Evolutionary conservation across 305 asterid species (phyloP).

Genomic region (Solanum chacoense): DNA sequence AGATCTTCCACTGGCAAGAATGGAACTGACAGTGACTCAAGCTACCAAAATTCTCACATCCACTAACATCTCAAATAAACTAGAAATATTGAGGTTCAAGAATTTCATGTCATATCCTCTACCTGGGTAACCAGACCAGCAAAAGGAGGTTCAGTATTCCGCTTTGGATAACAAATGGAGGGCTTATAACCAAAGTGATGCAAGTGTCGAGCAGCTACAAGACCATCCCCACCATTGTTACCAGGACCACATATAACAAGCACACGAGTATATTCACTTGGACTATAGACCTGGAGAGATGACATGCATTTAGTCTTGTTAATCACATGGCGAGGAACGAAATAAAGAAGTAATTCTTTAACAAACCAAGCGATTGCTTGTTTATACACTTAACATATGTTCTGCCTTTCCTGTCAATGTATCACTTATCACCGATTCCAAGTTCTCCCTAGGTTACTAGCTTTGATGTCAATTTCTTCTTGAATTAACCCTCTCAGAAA

Average conservation of each 20-base stretch:
- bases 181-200: constrained; percentile 51
- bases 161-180: constrained; percentile 31
- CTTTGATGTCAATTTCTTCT: neutral
- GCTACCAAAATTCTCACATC: constrained; percentile 35
- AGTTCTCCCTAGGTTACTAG: neutral
- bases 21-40: constrained; percentile 72
- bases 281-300: constrained; percentile 53
- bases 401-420: neutral
- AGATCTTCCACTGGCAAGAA: constrained; percentile 68
- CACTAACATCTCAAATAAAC: constrained; percentile 18
- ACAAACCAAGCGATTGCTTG: neutral
- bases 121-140: constrained; percentile 14
- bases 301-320: neutral
- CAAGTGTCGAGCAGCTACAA: constrained; percentile 25
- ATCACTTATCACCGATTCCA: neutral
- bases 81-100: constrained; percentile 32
- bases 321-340: neutral
- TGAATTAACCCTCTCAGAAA: neutral
- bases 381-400: neutral
- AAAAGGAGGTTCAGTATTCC: constrained; percentile 13
- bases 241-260: constrained; percentile 26
- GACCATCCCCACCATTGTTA: constrained; percentile 21
- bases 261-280: constrained; percentile 33
- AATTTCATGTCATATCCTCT: neutral
- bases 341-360: neutral